These are phyloP conservation scores for Botrytis squamosa DNA, from an alignment of 2,329 filamentous ascomycete genomes.

Conservation along the genomic window DNA sequence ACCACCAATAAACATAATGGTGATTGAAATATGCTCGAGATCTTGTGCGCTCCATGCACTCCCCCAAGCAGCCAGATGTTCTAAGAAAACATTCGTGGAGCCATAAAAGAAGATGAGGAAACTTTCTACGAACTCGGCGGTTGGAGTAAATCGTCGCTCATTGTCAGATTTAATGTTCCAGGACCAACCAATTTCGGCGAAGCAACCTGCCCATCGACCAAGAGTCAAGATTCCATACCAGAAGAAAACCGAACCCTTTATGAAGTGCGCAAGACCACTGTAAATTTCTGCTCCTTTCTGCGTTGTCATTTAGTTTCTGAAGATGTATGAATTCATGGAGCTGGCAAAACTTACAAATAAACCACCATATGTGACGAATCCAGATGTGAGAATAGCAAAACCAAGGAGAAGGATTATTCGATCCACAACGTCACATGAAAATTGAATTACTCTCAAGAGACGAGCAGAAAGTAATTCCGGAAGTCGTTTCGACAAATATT, in stretches of 20 bases:
- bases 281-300: constrained; percentile 67
- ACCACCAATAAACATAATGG: constrained; percentile 89
- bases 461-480: constrained; percentile 55
- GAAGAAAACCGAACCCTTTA: constrained; percentile 94
- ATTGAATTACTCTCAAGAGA: constrained; percentile 55
- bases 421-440: constrained; percentile 68
- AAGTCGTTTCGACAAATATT: constrained; percentile 54
- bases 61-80: constrained; percentile 77
- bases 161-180: constrained; percentile 77
- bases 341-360: constrained; percentile 69
- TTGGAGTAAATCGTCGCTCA: constrained; percentile 56
- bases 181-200: constrained; percentile 88
- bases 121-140: constrained; percentile 87
- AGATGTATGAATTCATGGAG: neutral
- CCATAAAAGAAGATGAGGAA: constrained; percentile 90
- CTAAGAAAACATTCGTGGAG: constrained; percentile 84
- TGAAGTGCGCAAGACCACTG: constrained; percentile 85
- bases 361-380: constrained; percentile 74
- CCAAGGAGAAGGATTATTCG: constrained; percentile 75
- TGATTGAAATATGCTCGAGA: constrained; percentile 89
- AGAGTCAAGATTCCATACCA: constrained; percentile 87
- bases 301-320: constrained; percentile 19
- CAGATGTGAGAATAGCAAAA: constrained; percentile 69
- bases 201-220: constrained; percentile 86
- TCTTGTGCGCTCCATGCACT: constrained; percentile 73